Conservation (phyloP, 306 rosid species). For the Senna siamea region DNA sequence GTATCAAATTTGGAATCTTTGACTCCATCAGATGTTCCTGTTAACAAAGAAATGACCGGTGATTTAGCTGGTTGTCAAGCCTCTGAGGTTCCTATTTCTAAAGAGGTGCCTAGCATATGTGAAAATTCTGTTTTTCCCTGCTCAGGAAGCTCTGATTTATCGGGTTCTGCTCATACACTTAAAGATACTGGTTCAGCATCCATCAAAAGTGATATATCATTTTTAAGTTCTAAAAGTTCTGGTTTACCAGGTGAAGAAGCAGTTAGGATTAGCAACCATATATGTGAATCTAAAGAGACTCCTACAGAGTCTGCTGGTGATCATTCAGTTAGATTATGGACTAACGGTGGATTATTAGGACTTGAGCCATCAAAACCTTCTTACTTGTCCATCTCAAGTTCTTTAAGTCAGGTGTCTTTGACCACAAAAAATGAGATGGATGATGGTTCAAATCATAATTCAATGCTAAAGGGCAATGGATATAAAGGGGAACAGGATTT, state of each 20-base stretch:
- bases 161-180: slow-evolving; percentile 27
- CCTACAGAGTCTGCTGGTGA: slow-evolving; percentile 50
- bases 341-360: slow-evolving; percentile 96
- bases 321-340: slow-evolving; percentile 78
- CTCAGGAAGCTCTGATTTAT: slow-evolving; percentile 32
- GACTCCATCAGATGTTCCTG: slow-evolving; percentile 33
- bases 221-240: slow-evolving; percentile 40
- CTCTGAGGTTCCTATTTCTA: slow-evolving; percentile 33
- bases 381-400: slow-evolving; percentile 60
- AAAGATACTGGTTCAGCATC: slow-evolving; percentile 49
- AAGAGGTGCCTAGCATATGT: slow-evolving; percentile 43
- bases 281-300: slow-evolving; percentile 51
- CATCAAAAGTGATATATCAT: slow-evolving; percentile 35
- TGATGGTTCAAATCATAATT: slow-evolving; percentile 39
- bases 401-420: slow-evolving; percentile 45
- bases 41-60: slow-evolving; percentile 34
- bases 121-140: slow-evolving; percentile 44
- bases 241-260: slow-evolving; percentile 48
- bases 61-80: slow-evolving; percentile 36
- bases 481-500: slow-evolving; percentile 37
- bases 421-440: slow-evolving; percentile 42
- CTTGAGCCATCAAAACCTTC: slow-evolving; percentile 98
- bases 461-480: slow-evolving; percentile 45
- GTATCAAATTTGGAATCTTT: slow-evolving; percentile 26
- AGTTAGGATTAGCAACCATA: slow-evolving; percentile 42